These are phyloP conservation scores for Fusarium circinatum DNA, from an alignment of 2,329 filamentous ascomycete genomes.

Conservation along the genomic window DNA sequence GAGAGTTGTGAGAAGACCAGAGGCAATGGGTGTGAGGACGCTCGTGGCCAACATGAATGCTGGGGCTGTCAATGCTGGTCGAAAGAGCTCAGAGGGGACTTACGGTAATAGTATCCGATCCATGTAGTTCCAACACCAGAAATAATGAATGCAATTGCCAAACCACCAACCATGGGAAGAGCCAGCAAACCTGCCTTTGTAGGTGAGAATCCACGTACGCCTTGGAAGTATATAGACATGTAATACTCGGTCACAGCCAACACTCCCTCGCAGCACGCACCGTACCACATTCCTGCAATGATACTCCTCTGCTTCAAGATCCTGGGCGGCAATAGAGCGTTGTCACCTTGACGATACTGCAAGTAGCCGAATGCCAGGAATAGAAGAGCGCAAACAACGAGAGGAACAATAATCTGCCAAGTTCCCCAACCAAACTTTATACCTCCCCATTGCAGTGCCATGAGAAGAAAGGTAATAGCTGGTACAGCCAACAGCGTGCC, in stretches of 20 bases:
- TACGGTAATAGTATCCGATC: conserved; percentile 42
- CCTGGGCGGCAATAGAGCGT: conserved; percentile 27
- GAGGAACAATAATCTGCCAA: conserved; percentile 34
- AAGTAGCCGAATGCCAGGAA: conserved; percentile 31
- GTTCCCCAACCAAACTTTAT: conserved; percentile 37
- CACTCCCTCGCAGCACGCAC: conserved; percentile 36
- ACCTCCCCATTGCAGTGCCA: conserved; percentile 41
- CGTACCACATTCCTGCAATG: conserved; percentile 37
- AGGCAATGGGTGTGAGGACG: conserved; percentile 32
- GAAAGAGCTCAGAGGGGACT: accelerated
- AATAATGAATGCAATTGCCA: conserved; percentile 25
- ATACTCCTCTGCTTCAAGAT: conserved; percentile 41
- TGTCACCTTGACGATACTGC: conserved; percentile 32
- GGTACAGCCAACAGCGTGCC: conserved; percentile 30
- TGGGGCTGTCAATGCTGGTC: not conserved
- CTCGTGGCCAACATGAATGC: conserved; percentile 41
- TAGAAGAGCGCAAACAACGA: conserved; percentile 14
- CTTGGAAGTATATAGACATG: conserved; percentile 43
- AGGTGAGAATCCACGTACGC: conserved; percentile 35
- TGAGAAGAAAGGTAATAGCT: conserved; percentile 32
- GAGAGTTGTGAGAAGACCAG: conserved; percentile 37
- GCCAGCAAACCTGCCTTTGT: conserved; percentile 34
- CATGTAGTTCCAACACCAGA: conserved; percentile 37
- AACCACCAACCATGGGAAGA: conserved; percentile 37
- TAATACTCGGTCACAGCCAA: conserved; percentile 41